phyloP scores from a whole-genome alignment of 2,329 filamentous ascomycete genomes.

The Fusarium sp. region DNA sequence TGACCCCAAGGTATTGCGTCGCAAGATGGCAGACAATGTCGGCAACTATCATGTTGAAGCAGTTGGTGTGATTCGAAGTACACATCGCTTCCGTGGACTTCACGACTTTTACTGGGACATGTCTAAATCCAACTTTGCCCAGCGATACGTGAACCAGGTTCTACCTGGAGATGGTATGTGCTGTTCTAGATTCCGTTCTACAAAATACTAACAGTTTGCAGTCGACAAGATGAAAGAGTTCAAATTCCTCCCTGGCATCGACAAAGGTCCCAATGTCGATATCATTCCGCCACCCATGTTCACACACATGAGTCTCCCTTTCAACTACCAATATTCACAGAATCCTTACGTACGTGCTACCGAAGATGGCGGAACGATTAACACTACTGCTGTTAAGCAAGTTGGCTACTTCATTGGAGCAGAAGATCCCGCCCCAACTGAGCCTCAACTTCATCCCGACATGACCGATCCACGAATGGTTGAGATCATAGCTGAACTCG shows the following conservation, averaged over 20 bases:
- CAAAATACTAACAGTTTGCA: conserved; percentile 39
- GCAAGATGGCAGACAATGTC: conserved; percentile 77
- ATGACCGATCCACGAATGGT: conserved; percentile 71
- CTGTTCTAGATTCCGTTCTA: too few species aligned
- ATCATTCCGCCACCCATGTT: conserved; percentile 85
- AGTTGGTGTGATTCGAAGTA: conserved; percentile 79
- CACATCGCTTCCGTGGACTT: conserved; percentile 87
- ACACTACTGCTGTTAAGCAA: conserved; percentile 69
- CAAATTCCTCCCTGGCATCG: conserved; percentile 72
- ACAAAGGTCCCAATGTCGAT: conserved; percentile 71
- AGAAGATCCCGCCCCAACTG: conserved; percentile 70
- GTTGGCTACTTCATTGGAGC: conserved; percentile 69
- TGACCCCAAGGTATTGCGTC: conserved; percentile 66
- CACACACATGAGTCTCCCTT: conserved; percentile 78
- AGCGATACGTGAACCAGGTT: conserved; percentile 76
- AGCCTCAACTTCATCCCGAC: conserved; percentile 71
- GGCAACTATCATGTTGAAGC: conserved; percentile 75
- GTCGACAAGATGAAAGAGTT: conserved; percentile 70
- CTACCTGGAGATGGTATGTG: conserved; percentile 75
- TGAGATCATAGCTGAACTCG: conserved; percentile 72
- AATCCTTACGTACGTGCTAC: conserved; percentile 80
- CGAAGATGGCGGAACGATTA: conserved; percentile 68
- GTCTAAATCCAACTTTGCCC: conserved; percentile 75
- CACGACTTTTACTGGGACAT: conserved; percentile 89
- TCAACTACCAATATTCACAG: conserved; percentile 85